Base-by-base conservation (phyloP, 2,329 filamentous ascomycete species). In the Lasiodiplodia citricola region DNA sequence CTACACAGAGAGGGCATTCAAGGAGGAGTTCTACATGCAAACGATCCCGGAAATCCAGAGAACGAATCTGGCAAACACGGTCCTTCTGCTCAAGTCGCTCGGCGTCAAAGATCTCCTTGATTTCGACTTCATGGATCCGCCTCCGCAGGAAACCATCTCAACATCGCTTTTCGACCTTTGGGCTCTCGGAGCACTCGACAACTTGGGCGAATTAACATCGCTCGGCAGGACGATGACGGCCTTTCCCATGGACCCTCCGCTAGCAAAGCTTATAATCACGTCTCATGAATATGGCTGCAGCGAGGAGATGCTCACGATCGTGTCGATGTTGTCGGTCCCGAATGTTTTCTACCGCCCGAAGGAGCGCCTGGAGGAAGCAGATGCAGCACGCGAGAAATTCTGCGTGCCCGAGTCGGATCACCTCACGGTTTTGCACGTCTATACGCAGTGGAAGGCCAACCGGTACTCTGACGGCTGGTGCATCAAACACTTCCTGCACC, bases 41-140 rank as follows among this genome's bases (percentile, higher is more conserved):
- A 97, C 96, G 0, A 99, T 99, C 58, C 96, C 96, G 0, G 96
- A 99, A 77, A 98, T 99, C 52, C 96, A 99, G 80, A 88, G 96
- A 21, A 99, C 96, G 0, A 99, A 98, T 74, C 87, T 99, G 2
- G 91, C 93, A 75, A 98, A 98, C 74, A 98, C 94, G 0, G 95
- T 99, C 3, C 85, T 99, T 16, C 88, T 99, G 60, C 86, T 99
- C 57, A 99, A 99, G 77, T 97, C 93, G 0, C 87, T 99, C 0
- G 96, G 96, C 0, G 95, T 99, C 21, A 95, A 93, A 76, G 94
- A 99, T 73, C 85, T 99, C 11, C 83, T 99, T 0, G 95, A 99
- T 79, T 99, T 99, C 76, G 94, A 98, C 78, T 99, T 99, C 75
- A 98, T 99, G 95, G 96, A 99, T 73, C 96, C 96, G 1, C 96